These are phyloP conservation scores for Pseudocercospora fijiensis DNA, from an alignment of 2,329 filamentous ascomycete genomes.

Conservation along the genomic window DNA sequence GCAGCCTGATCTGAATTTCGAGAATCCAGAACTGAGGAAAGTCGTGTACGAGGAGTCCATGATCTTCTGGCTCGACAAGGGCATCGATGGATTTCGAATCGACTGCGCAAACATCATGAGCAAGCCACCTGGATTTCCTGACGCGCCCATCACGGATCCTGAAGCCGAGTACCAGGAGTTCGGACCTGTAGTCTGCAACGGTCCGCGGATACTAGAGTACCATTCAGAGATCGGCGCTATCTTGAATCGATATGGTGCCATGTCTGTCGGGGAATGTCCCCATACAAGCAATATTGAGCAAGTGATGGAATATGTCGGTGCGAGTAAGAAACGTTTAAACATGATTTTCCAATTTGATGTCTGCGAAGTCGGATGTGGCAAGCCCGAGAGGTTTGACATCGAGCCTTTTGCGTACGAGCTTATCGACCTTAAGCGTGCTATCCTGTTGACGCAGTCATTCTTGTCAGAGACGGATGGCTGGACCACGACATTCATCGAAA, in stretches of 20 bases:
- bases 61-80: slow-evolving; percentile 47
- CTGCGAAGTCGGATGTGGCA: slow-evolving; percentile 6
- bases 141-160: slow-evolving; percentile 43
- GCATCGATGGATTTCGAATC: slow-evolving; percentile 47
- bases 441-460: slow-evolving; percentile 5
- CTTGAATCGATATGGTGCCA: slow-evolving; percentile 51
- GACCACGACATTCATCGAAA: slow-evolving; percentile 65
- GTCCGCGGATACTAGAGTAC: slow-evolving; percentile 10
- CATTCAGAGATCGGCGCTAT: slow-evolving; percentile 21
- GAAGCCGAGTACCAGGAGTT: slow-evolving; percentile 8
- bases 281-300: slow-evolving; percentile 43
- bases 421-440: slow-evolving; percentile 5
- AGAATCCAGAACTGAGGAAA: slow-evolving; percentile 44
- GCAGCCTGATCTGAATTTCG: slow-evolving; percentile 52
- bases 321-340: slow-evolving; percentile 57
- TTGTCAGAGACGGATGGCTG: slow-evolving; percentile 54
- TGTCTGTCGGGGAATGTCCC: slow-evolving; percentile 52
- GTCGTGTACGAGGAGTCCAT: slow-evolving; percentile 47
- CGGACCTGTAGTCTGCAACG: slow-evolving; percentile 12
- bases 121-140: slow-evolving; percentile 44
- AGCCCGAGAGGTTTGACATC: neutral
- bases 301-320: slow-evolving; percentile 49
- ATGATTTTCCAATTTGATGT: slow-evolving; percentile 61
- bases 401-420: slow-evolving; percentile 10
- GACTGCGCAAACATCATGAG: slow-evolving; percentile 51